Base-by-base conservation (phyloP, 345 rosid genomes). In the Pugionium dolabratum region DNA sequence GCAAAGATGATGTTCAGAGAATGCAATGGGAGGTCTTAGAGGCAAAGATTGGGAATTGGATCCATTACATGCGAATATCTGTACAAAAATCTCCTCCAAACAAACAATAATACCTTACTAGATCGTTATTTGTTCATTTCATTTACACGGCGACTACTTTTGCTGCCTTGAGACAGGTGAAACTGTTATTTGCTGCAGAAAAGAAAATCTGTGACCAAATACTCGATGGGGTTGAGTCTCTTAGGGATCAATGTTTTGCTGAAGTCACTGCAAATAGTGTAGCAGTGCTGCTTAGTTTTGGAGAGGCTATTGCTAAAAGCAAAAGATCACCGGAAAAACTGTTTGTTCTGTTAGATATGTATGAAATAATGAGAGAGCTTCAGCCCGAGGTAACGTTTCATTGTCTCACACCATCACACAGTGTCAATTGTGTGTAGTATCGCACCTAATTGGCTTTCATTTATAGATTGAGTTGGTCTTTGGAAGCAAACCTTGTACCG, bases 1-100 rank as follows among this genome's bases (percentile, higher is more conserved):
- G 86, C 76, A 94, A 91, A 76, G 97, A 94, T 64, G 97, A 91
- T 68, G 95, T 90, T 52, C 99, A 94, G 80, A 94, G 76, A 83
- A 85, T 94, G 99, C 99, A 85, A 42, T 91, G 99, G 99, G 97
- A 94, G 66, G 96, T 87, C 70, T 77, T 94, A 77, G 97, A 94
- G 78, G 92, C 97, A 28, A 94, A 94, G 79, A 94, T 94, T 53
- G 97, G 91, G 73, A 90, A 88, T 48, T 93, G 98, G 98, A 90
- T 90, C 69, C 97, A 88, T 78, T 86, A 84, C 72, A 90, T 94
- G 99, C 82, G 97, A 49, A 88, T 94, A 73, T 83, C 97, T 25
- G 99, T 94, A 77, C 3, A 26, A 44, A 79, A 67, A 83, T 33
- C 67, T 74, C 61, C 72, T 62, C 8, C 39, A 2, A 11, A 34